Evolutionary conservation across 2,329 filamentous ascomycete genomes (phyloP), one percentile per base, ranked within the genome.

Genomic region (Alternaria postmessia): DNA sequence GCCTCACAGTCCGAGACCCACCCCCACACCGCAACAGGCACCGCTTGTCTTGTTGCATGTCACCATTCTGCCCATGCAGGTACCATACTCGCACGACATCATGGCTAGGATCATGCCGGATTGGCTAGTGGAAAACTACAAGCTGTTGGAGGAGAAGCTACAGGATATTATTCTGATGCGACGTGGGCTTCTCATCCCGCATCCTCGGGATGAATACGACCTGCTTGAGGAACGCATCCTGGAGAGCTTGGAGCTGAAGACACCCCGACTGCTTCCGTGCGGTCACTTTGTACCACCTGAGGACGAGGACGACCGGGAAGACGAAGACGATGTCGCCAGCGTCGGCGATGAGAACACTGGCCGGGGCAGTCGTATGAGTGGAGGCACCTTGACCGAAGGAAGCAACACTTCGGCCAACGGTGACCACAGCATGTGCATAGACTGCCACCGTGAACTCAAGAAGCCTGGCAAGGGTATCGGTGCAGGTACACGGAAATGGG

Each of bases 141-240:
- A 86, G 46, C 81, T 90, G 59, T 81, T 94, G 3, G 87, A 89
- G 65, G 88, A 91, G 54, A 89, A 90, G 59, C 82, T 92, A 4
- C 88, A 87, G 1, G 90, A 93, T 51, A 92, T 90, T 0, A 87
- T 93, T 12, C 62, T 79, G 11, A 84, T 91, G 64, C 86, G 91
- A 72, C 85, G 92, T 22, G 92, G 91, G 3, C 84, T 95, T 34
- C 81, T 95, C 43, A 84, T 95, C 7, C 87, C 91, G 2, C 92
- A 95, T 73, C 92, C 92, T 1, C 87, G 91, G 67, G 89, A 90
- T 57, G 91, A 94, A 74, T 94, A 91, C 70, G 91, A 94, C 75
- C 80, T 92, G 57, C 84, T 95, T 0, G 91, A 94, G 78, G 91
- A 94, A 79, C 84, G 91, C 28, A 82, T 94, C 34, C 81, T 94